Percentiles rank a stretch among this genome's conserved stretches.
Evolutionary conservation across 2,329 filamentous ascomycete genomes (phyloP).

Genomic region (Coniochaeta hoffmannii): DNA sequence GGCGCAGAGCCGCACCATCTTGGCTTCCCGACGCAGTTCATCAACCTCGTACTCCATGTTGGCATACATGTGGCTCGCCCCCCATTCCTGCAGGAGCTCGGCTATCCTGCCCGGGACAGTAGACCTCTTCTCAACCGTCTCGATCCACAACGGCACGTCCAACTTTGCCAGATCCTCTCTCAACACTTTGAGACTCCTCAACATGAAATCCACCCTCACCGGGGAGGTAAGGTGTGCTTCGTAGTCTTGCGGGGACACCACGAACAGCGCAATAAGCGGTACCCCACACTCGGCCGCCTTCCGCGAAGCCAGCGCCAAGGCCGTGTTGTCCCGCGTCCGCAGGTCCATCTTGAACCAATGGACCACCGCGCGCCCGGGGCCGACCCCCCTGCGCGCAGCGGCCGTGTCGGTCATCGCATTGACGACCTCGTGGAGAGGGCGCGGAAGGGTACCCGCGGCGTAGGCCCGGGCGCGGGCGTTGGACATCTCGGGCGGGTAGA

Average conservation of each 20-base stretch:
- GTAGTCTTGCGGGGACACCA: conserved; percentile 77
- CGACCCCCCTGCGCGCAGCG: conserved; percentile 40
- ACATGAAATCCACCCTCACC: conserved; percentile 69
- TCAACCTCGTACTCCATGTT: conserved; percentile 93
- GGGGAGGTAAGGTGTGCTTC: conserved; percentile 71
- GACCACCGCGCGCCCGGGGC: conserved; percentile 56
- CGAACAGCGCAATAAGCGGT: conserved; percentile 68
- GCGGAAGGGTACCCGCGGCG: conserved; percentile 57
- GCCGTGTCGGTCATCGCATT: conserved; percentile 55
- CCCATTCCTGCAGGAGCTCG: conserved; percentile 63
- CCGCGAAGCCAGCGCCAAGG: conserved; percentile 57
- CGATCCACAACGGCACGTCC: conserved; percentile 71
- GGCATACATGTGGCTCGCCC: conserved; percentile 65
- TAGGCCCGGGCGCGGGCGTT: conserved; percentile 72
- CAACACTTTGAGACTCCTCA: conserved; percentile 63
- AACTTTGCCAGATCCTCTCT: conserved; percentile 59
- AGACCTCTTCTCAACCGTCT: conserved; percentile 61
- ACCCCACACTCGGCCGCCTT: conserved; percentile 32
- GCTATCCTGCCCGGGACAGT: conserved; percentile 54
- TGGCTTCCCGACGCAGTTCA: conserved; percentile 70
- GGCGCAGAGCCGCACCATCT: conserved; percentile 52
- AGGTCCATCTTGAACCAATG: conserved; percentile 91
- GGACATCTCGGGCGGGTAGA: conserved; percentile 81
- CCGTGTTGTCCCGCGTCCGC: conserved; percentile 65
- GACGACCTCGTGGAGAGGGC: conserved; percentile 64